Conservation (phyloP, 306 rosid genomes). For the Cucurbita pepo region DNA sequence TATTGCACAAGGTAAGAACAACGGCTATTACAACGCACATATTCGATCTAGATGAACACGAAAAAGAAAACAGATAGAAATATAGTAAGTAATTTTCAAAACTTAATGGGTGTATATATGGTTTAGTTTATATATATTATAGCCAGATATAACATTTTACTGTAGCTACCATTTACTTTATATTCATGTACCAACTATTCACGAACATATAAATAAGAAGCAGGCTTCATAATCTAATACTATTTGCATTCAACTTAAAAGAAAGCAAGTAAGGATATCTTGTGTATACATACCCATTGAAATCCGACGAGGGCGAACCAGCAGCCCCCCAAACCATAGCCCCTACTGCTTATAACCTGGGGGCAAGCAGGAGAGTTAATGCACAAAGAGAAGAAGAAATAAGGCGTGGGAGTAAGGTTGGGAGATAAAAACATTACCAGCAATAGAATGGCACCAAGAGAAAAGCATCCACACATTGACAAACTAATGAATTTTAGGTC, state of each 20-base stretch:
- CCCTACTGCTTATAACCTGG: constrained; percentile 47
- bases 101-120: no score
- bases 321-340: constrained; percentile 57
- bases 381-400: not conserved
- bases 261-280: constrained; percentile 3
- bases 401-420: not conserved
- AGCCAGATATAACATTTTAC: no score
- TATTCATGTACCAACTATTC: no score
- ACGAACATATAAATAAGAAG: no score
- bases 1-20: not conserved
- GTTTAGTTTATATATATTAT: no score
- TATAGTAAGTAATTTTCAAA: no score
- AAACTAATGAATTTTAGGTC: constrained; percentile 64
- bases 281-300: constrained; percentile 81
- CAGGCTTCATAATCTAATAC: no score
- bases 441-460: constrained; percentile 34
- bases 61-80: no score
- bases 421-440: constrained; percentile 23
- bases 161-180: no score
- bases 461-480: constrained; percentile 71
- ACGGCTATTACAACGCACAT: not conserved
- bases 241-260: not conserved
- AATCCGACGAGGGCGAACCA: constrained; percentile 61
- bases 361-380: not conserved
- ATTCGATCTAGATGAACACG: no score